Evolutionary conservation across 441 rosid genomes (phyloP).

Genomic region (Populus hybrid): DNA sequence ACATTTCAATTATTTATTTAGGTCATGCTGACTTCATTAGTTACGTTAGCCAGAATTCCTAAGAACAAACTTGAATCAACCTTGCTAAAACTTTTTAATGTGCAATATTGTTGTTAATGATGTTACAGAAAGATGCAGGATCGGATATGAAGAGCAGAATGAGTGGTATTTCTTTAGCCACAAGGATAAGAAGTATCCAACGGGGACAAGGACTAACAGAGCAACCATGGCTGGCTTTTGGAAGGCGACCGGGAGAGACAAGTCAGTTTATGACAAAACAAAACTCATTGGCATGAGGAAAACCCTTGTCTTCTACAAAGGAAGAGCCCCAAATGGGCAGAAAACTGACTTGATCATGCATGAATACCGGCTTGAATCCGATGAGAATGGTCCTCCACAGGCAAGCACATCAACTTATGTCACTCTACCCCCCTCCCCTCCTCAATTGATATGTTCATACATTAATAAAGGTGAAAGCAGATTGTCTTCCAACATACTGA

Average conservation of each 20-base stretch:
- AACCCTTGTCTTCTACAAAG: conserved; percentile 90
- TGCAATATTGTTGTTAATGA: background rate
- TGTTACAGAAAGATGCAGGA: conserved; percentile 64
- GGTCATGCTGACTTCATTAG: background rate
- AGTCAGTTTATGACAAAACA: conserved; percentile 73
- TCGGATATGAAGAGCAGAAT: conserved; percentile 83
- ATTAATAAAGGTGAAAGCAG: too few species aligned
- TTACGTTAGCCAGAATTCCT: background rate
- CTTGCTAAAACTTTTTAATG: background rate
- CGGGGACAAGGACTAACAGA: conserved; percentile 88
- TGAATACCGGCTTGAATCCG: conserved; percentile 87
- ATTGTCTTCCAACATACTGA: conserved; percentile 19
- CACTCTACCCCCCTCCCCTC: too few species aligned
- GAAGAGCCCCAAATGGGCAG: conserved; percentile 95
- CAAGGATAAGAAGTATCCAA: conserved; percentile 93
- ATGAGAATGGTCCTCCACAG: conserved; percentile 84
- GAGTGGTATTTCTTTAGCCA: conserved; percentile 98
- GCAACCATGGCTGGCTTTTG: conserved; percentile 94
- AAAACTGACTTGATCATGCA: conserved; percentile 95
- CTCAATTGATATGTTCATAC: background rate
- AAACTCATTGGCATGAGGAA: conserved; percentile 95
- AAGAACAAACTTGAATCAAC: background rate
- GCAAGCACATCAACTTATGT: conserved; percentile 28
- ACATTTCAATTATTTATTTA: background rate
- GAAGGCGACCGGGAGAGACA: conserved; percentile 97